Base-by-base conservation (phyloP, 306 rosid species). In the Gastrolobium villosum region DNA sequence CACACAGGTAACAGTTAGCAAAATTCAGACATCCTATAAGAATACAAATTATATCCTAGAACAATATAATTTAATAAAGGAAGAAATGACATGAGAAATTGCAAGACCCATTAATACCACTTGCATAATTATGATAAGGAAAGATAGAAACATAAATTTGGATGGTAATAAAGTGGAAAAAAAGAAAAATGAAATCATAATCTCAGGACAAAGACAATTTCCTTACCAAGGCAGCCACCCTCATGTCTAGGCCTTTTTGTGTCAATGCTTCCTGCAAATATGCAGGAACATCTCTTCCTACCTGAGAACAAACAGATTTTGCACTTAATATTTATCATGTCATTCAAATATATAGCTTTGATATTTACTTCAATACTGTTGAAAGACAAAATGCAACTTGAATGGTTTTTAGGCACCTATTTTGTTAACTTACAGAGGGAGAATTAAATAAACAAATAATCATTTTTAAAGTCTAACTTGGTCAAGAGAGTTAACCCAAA, bases 201-300 rank as follows among this genome's bases (percentile, higher is more conserved):
- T 14, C 57, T 65, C 10, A 13, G 36, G 32, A 57, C 39, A 49
- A 57, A 32, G 50, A 40, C 6, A 14, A 72, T 30, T 41, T 83
- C 32, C 96, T 83, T 86, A 93, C 97, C 95, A 93, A 52, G 61
- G 89, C 92, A 55, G 94, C 80, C 13, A 93, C 92, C 71, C 44
- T 75, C 90, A 90, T 72, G 81, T 89, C 86, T 76, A 93, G 86
- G 77, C 92, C 94, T 37, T 83, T 79, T 66, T 84, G 89, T 54
- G 34, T 46, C 64, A 90, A 65, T 48, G 96, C 92, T 72, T 90
- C 85, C 81, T 89, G 91, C 81, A 93, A 88, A 79, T 84, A 86
- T 77, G 62, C 94, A 10, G 85, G 80, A 83, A 91, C 84, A 82
- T 93, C 96, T 83, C 52, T 83, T 75, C 96, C 97, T 84, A 87